These are phyloP conservation scores for Onygenales sp. DNA, from an alignment of 2,329 filamentous ascomycete genomes.

Conservation along the genomic window DNA sequence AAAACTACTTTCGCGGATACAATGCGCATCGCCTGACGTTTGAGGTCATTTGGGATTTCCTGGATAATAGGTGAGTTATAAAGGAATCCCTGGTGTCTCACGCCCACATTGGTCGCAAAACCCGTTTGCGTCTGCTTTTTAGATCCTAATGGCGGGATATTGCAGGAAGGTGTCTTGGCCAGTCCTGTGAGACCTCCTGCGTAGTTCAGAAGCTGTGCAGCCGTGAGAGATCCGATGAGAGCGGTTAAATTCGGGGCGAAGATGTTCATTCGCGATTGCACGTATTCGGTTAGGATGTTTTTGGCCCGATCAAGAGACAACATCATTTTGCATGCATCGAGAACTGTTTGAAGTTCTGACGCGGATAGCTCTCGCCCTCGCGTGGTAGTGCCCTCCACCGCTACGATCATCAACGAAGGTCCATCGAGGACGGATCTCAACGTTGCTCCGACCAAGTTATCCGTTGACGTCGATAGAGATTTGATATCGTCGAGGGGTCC, in stretches of 20 bases:
- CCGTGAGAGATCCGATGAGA: conserved; percentile 83
- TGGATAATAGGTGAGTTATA: conserved; percentile 87
- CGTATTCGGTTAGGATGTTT: conserved; percentile 78
- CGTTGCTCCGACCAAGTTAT: conserved; percentile 67
- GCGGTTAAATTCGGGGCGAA: conserved; percentile 91
- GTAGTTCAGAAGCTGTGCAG: conserved; percentile 92
- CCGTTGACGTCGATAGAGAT: conserved; percentile 60
- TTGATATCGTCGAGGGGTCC: conserved; percentile 86
- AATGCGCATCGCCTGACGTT: conserved; percentile 89
- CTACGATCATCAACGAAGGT: conserved; percentile 89
- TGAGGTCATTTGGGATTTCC: conserved; percentile 73
- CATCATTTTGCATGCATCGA: conserved; percentile 76
- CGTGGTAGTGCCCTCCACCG: conserved; percentile 85
- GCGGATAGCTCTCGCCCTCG: conserved; percentile 67
- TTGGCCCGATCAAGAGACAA: conserved; percentile 83
- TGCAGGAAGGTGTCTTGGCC: conserved; percentile 87
- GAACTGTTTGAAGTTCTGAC: conserved; percentile 64
- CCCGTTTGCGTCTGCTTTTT: conserved; percentile 75
- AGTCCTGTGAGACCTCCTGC: conserved; percentile 81
- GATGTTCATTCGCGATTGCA: conserved; percentile 91
- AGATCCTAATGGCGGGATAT: conserved; percentile 80
- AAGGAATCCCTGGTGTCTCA: conserved; percentile 85
- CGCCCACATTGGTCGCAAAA: conserved; percentile 83
- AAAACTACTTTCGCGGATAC: conserved; percentile 88
- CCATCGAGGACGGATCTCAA: conserved; percentile 77